Evolutionary conservation across 2,329 filamentous ascomycete genomes (phyloP), one percentile per base, ranked within the genome.

Genomic region (Calonectria hongkongensis): DNA sequence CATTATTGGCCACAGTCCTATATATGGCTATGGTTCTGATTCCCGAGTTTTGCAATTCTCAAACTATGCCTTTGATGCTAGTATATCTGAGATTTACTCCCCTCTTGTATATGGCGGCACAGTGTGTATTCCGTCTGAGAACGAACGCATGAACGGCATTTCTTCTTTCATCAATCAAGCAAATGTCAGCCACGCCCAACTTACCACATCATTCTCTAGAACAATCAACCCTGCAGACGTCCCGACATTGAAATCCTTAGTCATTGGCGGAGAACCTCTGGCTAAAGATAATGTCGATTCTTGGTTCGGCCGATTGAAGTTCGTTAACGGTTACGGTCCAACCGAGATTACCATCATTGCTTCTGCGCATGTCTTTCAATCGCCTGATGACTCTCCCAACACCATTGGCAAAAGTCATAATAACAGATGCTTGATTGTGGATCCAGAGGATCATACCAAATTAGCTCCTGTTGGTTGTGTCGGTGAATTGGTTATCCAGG

Each of bases 1-100:
- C 2, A 66, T 66, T 50, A 10, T 66, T 56, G 47, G 68, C 56
- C 48, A 41, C 12, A 2, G 54, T 33, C 45, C 39, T 9, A 30
- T 33, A 12, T 54, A 56, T 21, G 66, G 66, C 64, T 45, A 69
- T 58, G n/a, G 27, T 15, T 30, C 41, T 12, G 21, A 68, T 51
- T 66, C 62, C 1, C 66, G 72, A 15, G 64, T 56, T 1, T 18
- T 76, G 51, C 78, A 81, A 39, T 82, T 79, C 16, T 72, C 74
- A 21, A 75, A 81, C 2, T 84, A 85, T 73, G 83, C 81, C 2
- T 86, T 85, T 27, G 85, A 86, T 60, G 84, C 81, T 45, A 82
- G 82, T n/a, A 73, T 86, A 0, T 76, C 79, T 28, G 84, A 86
- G 66, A 83, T 85, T 64, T 82, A 85, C 36, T 83, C 81, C 0